A percentile compares a stretch with the other conserved stretches of the same genome.
Conservation (phyloP, 352 stramenopile genomes). For the Phytophthora capsici region DNA sequence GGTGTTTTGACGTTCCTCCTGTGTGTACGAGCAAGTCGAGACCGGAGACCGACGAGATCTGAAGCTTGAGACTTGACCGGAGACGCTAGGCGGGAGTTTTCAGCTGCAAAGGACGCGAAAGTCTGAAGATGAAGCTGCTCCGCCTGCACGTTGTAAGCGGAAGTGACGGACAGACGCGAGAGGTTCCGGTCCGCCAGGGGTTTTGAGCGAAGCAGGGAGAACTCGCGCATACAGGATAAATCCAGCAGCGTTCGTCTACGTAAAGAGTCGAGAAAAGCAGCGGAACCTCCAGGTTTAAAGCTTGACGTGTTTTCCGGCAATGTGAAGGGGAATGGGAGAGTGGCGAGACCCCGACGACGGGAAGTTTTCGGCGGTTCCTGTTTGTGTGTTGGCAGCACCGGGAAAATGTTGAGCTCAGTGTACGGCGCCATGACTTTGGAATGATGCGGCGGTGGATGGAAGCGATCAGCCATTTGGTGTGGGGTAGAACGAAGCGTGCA, state of each 20-base stretch:
- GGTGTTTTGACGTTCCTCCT: slow-evolving; percentile 10
- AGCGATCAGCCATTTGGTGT: slow-evolving; percentile 18
- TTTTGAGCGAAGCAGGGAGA: slow-evolving; percentile 47
- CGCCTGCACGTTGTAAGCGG: slow-evolving; percentile 52
- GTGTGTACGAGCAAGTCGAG: slow-evolving; percentile 18
- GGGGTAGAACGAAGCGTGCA: background rate
- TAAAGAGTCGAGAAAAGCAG: slow-evolving; percentile 41
- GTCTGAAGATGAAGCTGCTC: slow-evolving; percentile 52
- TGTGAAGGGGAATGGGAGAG: slow-evolving; percentile 28
- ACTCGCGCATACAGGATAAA: slow-evolving; percentile 62
- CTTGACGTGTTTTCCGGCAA: slow-evolving; percentile 8
- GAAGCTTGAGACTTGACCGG: slow-evolving; percentile 17
- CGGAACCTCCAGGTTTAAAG: slow-evolving; percentile 7
- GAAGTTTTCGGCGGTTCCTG: background rate
- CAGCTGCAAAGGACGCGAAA: slow-evolving; percentile 4
- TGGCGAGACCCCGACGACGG: slow-evolving; percentile 26
- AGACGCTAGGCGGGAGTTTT: slow-evolving; percentile 3
- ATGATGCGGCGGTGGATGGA: slow-evolving; percentile 5
- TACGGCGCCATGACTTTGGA: slow-evolving; percentile 13
- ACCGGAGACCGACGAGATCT: slow-evolving; percentile 5
- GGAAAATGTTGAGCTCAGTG: slow-evolving; percentile 35
- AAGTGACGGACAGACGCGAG: slow-evolving; percentile 44
- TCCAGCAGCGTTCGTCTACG: slow-evolving; percentile 53
- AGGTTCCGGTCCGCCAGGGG: slow-evolving; percentile 49
- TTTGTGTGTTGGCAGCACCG: background rate